Percentiles rank a stretch among this genome's conserved stretches.
Evolutionary conservation across 208 protist species (phyloP).

Genomic region (Leishmania guyanensis): DNA sequence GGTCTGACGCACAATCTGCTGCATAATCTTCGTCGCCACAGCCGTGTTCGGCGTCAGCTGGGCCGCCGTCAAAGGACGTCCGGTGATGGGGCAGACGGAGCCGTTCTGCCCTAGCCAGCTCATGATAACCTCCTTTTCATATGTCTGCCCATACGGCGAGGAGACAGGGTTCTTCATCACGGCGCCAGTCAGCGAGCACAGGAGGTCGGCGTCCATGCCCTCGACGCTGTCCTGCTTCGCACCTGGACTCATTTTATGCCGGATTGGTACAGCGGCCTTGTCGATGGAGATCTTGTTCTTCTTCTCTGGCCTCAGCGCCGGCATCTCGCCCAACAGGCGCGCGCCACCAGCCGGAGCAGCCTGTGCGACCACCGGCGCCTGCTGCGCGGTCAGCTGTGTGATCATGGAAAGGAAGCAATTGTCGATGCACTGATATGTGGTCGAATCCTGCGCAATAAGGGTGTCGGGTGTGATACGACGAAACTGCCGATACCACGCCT

Average conservation of each 20-base stretch:
- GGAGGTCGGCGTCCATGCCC: conserved; percentile 64
- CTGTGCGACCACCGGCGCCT: conserved; percentile 21
- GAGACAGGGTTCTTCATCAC: conserved; percentile 92
- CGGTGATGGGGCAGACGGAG: conserved; percentile 90
- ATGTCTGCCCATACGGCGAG: conserved; percentile 91
- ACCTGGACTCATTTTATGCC: conserved; percentile 41
- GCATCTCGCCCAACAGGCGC: conserved; percentile 67
- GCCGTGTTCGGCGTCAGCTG: conserved; percentile 73
- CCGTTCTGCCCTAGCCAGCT: conserved; percentile 89
- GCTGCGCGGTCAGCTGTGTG: conserved; percentile 38
- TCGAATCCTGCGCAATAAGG: conserved; percentile 61
- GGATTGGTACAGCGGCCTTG: conserved; percentile 65
- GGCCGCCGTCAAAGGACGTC: conserved; percentile 66
- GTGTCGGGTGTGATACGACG: conserved; percentile 66
- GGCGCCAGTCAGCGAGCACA: conserved; percentile 85
- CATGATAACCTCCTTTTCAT: conserved; percentile 85
- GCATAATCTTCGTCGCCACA: conserved; percentile 73
- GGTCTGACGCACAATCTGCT: conserved; percentile 77
- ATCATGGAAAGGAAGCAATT: conserved; percentile 55
- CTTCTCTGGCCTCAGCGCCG: conserved; percentile 50
- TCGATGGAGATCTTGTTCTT: conserved; percentile 77
- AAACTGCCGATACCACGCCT: conserved; percentile 88
- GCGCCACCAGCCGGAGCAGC: conserved; percentile 19
- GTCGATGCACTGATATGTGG: conserved; percentile 73
- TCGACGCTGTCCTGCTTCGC: conserved; percentile 49